Evolutionary conservation across 116 monocot genomes (phyloP), one percentile per base, ranked within the genome.

Genomic region (Iris pallida): DNA sequence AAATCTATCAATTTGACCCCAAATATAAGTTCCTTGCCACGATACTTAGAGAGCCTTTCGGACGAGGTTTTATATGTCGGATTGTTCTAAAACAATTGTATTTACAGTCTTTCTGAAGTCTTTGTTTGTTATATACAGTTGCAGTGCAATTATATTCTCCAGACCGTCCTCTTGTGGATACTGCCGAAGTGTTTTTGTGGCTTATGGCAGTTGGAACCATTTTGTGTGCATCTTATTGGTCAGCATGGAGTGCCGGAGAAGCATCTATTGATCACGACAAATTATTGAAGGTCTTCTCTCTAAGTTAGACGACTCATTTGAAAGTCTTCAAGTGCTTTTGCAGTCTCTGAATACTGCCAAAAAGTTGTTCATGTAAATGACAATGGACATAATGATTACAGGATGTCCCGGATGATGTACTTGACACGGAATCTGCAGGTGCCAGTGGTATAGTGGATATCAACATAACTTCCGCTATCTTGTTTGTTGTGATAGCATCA

Each of bases 151-250:
- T 93, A 16, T 99, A 93, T 61, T 99, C 99, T 65, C 99, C 99
- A 70, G 80, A 88, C 47, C 83, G 99, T 5, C 99, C 99, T 42
- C 75, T 86, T 53, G 93, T 93, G 16, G 99, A 99, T 66, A 88
- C 86, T 9, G 93, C 99, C 57, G 99, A 93, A 63, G 93, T 99
- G 7, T 93, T 99, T 79, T 76, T 99, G 55, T 99, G 99, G 99
- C 81, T 99, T 40, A 99, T 99, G 99, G 99, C 99, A 16, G 84
- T 99, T 74, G 93, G 99, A 48, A 99, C 99, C 57, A 93, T 99
- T 61, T 76, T 99, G 18, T 90, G 90, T 84, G 99, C 90, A 20
- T 93, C 93, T 57, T 86, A 84, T 75, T 99, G 99, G 99, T 88
- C 99, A 48, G 99, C 93, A 74, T 93, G 93, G 85, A 99, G 88